Conservation (phyloP, 2,329 filamentous ascomycete species). For the Colletotrichum caudatum region DNA sequence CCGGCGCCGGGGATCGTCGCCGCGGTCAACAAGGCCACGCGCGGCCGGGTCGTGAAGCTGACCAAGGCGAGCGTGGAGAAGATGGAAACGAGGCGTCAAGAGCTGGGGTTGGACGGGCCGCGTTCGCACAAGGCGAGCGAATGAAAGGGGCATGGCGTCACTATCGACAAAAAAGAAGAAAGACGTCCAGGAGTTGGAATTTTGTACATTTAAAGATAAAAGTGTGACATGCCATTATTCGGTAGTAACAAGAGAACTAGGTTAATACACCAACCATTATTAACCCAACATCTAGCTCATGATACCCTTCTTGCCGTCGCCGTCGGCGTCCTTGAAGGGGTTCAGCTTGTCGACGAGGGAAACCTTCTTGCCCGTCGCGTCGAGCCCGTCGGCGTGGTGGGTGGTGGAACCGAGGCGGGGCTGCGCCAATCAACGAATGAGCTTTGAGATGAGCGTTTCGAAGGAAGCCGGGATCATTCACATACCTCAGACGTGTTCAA, state of each 20-base stretch:
- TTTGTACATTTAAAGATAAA: too few species aligned
- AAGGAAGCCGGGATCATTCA: too few species aligned
- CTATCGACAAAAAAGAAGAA: too few species aligned
- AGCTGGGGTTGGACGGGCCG: not conserved
- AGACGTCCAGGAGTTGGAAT: too few species aligned
- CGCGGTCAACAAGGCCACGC: rapidly evolving
- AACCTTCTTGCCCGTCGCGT: constrained; percentile 34
- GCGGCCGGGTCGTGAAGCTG: not conserved
- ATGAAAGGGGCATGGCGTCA: not conserved
- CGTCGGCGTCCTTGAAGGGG: constrained; percentile 45
- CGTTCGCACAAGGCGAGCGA: not conserved
- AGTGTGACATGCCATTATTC: not conserved
- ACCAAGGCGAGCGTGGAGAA: not conserved
- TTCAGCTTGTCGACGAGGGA: constrained; percentile 45
- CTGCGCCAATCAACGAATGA: too few species aligned
- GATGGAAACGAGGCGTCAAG: not conserved
- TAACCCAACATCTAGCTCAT: constrained; percentile 27
- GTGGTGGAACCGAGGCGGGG: constrained; percentile 9
- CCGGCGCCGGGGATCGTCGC: not conserved
- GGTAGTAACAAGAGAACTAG: not conserved
- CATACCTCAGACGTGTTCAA: constrained; percentile 19
- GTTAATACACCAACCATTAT: not conserved
- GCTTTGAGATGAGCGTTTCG: rapidly evolving
- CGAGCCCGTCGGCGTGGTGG: not conserved
- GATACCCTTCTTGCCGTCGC: constrained; percentile 45